Conservation (phyloP, 2,329 filamentous ascomycete genomes). For the Scedosporium dehoogii region DNA sequence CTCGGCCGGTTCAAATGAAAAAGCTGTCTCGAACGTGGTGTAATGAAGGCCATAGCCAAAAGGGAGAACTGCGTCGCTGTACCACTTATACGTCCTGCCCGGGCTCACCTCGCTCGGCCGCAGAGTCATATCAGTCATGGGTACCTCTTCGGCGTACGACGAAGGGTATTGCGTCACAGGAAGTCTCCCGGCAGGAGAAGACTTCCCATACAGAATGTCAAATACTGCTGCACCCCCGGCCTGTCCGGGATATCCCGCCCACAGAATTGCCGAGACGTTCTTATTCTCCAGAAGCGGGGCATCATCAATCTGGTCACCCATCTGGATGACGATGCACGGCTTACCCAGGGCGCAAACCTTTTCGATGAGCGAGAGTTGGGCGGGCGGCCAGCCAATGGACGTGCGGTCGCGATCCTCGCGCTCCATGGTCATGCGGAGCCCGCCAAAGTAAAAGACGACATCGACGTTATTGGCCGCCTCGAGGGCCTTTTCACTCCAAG, state of each 20-base stretch:
- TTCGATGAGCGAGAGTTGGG: constrained; percentile 40
- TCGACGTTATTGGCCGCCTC: constrained; percentile 33
- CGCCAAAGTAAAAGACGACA: constrained; percentile 43
- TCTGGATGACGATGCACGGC: constrained; percentile 39
- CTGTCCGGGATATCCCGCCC: constrained; percentile 52
- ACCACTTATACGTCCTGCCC: constrained; percentile 51
- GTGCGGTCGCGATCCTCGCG: constrained; percentile 41
- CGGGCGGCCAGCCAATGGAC: constrained; percentile 38
- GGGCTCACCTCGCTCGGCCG: constrained; percentile 34
- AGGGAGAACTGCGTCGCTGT: constrained; percentile 35
- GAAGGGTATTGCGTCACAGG: constrained; percentile 47
- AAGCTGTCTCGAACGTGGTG: constrained; percentile 34
- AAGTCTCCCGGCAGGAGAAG: constrained; percentile 41
- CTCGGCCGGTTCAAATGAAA: neutral
- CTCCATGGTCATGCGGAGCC: constrained; percentile 42
- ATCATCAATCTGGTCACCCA: constrained; percentile 44
- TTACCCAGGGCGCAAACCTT: constrained; percentile 28
- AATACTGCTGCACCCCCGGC: constrained; percentile 45
- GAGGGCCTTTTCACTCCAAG: constrained; percentile 23
- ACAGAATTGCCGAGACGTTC: constrained; percentile 41
- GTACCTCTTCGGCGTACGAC: constrained; percentile 36
- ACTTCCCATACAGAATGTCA: constrained; percentile 40
- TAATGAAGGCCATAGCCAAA: constrained; percentile 51
- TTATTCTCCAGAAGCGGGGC: constrained; percentile 34
- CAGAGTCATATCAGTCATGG: constrained; percentile 46